phyloP scores from a whole-genome alignment of 2,329 filamentous ascomycete species.

The Aureobasidium uvarum region DNA sequence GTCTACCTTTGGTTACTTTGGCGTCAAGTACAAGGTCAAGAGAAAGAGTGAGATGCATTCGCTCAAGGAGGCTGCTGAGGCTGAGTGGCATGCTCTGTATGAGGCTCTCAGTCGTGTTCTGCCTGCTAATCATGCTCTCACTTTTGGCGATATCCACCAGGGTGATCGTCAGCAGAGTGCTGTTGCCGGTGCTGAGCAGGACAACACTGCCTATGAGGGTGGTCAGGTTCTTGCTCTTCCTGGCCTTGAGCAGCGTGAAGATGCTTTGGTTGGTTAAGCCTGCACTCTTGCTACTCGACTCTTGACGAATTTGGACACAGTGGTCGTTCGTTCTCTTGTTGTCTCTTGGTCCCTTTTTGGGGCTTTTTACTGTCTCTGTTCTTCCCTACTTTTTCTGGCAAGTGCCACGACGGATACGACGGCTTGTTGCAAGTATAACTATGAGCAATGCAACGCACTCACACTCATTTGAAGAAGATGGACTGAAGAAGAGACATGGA shows the following conservation, averaged over 20 bases:
- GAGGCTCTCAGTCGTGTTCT: conserved; percentile 4
- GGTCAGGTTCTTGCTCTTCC: neutral
- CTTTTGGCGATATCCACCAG: neutral
- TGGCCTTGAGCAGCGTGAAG: neutral
- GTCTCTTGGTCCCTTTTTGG: neutral
- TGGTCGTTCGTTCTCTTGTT: neutral
- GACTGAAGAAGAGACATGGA: neutral
- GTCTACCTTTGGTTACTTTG: conserved; percentile 29
- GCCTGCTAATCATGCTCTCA: neutral
- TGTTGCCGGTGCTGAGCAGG: neutral
- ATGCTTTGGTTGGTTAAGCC: neutral
- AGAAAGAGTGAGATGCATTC: conserved; percentile 27
- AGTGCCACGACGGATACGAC: neutral
- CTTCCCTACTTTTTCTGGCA: neutral
- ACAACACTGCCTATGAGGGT: neutral
- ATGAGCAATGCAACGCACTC: neutral
- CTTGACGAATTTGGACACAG: neutral
- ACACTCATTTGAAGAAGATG: neutral
- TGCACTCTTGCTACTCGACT: neutral
- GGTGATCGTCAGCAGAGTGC: neutral
- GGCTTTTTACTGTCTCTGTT: neutral
- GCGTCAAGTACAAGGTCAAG: conserved; percentile 31
- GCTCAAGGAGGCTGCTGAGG: conserved; percentile 32
- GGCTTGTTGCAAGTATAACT: neutral
- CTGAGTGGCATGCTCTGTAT: conserved; percentile 31